Evolutionary conservation across 257 asterid genomes (phyloP), one percentile per base, ranked within the genome.

Genomic region (Solanum okadae): DNA sequence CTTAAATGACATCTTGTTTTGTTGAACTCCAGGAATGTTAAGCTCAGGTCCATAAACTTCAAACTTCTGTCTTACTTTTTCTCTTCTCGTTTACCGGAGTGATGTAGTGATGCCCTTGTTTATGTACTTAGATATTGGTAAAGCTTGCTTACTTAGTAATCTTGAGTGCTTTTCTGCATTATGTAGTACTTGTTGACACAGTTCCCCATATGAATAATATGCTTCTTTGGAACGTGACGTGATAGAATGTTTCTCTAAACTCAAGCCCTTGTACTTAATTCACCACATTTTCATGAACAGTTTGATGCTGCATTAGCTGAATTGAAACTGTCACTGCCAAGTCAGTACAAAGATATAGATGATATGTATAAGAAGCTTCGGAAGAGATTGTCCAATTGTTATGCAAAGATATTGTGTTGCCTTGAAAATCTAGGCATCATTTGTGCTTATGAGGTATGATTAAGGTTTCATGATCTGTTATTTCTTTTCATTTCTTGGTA

Each of bases 361-460:
- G 89, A 90, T 84, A 84, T 84, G 87, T 87, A 31, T 85, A 91
- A 92, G 90, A 81, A 35, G 34, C 77, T 94, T 90, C 91, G 78
- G 90, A 93, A 92, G 88, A 94, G 91, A 91, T 85, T 93, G 89
- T 88, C 93, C 70, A 87, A 86, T 52, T 93, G 91, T 89, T 93
- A 90, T 92, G 90, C 91, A 25, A 89, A 90, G 73, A 93, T 95
- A 89, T 38, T 91, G 89, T 93, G 91, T 87, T 94, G 98, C 95
- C 96, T 96, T 61, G 94, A 94, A 46, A 93, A 93, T 94, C 97
- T 96, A 59, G 99, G 99, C 86, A 93, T 94, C 86, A 20, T 94
- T 65, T 93, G 98, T 92, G 96, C 96, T 56, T 91, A 90, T 88
- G 99, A 96, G 98, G 99, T 96, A 91, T 33, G 90, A 79, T 63